Conservation (phyloP, 2,329 filamentous ascomycete genomes). For the Trichoderma polysporum region DNA sequence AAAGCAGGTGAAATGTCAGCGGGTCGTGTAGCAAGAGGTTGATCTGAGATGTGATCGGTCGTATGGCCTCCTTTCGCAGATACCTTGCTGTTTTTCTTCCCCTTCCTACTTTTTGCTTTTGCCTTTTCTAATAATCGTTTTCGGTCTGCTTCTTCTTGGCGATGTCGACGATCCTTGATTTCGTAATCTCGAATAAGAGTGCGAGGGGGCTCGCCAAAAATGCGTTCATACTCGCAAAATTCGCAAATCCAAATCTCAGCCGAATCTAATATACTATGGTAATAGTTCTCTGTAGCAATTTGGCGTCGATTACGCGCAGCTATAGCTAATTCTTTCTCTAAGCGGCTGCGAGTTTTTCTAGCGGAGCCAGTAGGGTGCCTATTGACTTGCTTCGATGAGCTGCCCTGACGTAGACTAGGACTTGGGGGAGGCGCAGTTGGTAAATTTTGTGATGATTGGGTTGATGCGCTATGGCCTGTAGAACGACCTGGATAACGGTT, state of each 20-base stretch:
- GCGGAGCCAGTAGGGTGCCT: conserved; percentile 32
- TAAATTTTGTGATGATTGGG: neutral
- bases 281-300: conserved; percentile 74
- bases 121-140: conserved; percentile 84
- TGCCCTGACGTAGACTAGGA: conserved; percentile 34
- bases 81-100: conserved; percentile 73
- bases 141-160: conserved; percentile 83
- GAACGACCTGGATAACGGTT: neutral
- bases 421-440: neutral
- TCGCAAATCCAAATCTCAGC: conserved; percentile 94
- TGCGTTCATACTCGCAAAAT: conserved; percentile 96
- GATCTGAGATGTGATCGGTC: conserved; percentile 26
- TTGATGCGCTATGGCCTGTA: neutral
- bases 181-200: conserved; percentile 90
- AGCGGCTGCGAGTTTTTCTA: conserved; percentile 63
- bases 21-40: conserved; percentile 27
- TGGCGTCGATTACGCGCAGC: conserved; percentile 77
- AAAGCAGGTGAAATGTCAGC: conserved; percentile 27
- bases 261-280: conserved; percentile 64
- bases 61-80: conserved; percentile 30
- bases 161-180: conserved; percentile 84
- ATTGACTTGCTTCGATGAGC: conserved; percentile 36
- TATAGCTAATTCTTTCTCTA: conserved; percentile 68
- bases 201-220: conserved; percentile 83
- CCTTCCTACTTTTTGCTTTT: conserved; percentile 88